These are phyloP conservation scores for Lipomyces kockii DNA, from an alignment of 805 yeast genomes.

Conservation along the genomic window DNA sequence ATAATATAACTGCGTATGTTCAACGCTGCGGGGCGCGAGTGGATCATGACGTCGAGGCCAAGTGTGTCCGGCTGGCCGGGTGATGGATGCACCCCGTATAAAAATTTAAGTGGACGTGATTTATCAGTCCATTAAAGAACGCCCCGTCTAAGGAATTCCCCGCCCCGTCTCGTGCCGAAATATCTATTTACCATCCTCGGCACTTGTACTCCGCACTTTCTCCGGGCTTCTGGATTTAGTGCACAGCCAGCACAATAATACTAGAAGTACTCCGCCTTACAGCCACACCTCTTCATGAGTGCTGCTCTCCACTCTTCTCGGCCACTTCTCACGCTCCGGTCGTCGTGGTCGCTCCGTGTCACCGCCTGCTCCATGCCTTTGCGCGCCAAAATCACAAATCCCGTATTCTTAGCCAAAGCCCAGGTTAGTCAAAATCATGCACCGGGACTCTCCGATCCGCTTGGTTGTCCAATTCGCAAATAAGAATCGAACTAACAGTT, in stretches of 20 bases:
- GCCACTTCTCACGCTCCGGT: constrained; percentile 2
- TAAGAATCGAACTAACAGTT: neutral
- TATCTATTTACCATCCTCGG: neutral
- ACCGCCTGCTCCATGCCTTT: constrained; percentile 25
- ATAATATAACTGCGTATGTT: too few relatives aligned
- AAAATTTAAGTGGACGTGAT: too few relatives aligned
- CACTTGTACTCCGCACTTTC: neutral
- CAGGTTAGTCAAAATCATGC: neutral
- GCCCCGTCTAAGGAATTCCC: neutral
- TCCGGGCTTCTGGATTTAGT: neutral
- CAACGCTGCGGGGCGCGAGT: too few relatives aligned
- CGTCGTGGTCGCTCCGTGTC: constrained; percentile 2
- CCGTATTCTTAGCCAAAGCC: constrained; percentile 12
- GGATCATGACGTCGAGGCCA: too few relatives aligned
- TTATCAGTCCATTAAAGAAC: too few relatives aligned
- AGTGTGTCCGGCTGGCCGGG: too few relatives aligned
- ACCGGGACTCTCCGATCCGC: neutral
- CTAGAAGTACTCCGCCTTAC: neutral
- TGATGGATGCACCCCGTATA: too few relatives aligned
- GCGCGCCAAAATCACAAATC: constrained; percentile 33
- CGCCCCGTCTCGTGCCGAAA: constrained; percentile 6
- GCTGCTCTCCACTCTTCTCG: neutral
- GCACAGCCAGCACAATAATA: neutral
- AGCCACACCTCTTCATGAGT: neutral
- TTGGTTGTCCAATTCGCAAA: neutral